Evolutionary conservation across 78 protist genomes (phyloP).

Genomic region (Dictyostelium citrinum): DNA sequence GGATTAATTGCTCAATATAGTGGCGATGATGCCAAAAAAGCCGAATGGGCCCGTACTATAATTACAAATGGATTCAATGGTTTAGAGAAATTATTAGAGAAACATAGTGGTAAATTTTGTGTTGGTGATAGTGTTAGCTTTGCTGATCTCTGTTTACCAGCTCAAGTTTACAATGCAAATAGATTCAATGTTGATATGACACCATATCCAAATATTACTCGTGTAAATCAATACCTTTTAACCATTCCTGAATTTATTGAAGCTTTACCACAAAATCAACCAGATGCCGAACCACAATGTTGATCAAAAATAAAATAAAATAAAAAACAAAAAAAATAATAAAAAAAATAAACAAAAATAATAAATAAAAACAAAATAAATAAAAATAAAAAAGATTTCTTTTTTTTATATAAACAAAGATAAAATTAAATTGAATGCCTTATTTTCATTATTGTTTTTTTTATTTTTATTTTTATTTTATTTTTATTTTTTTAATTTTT

Average conservation of each 20-base stretch:
- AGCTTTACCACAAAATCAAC: conserved; percentile 53
- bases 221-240: conserved; percentile 25
- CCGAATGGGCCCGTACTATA: conserved; percentile 71
- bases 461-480: background rate
- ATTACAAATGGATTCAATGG: conserved; percentile 73
- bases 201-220: conserved; percentile 45
- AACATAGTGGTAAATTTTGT: conserved; percentile 72
- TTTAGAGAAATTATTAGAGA: conserved; percentile 48
- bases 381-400: too few relatives aligned
- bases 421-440: too few relatives aligned
- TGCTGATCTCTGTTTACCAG: conserved; percentile 59
- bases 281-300: conserved; percentile 48
- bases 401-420: too few relatives aligned
- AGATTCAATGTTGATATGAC: conserved; percentile 72
- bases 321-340: too few relatives aligned
- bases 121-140: conserved; percentile 53
- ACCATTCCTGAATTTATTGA: conserved; percentile 26
- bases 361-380: too few relatives aligned
- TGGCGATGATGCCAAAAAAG: conserved; percentile 34
- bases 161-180: conserved; percentile 74
- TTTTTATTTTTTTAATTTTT: background rate
- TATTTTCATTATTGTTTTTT: background rate
- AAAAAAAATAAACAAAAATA: too few relatives aligned
- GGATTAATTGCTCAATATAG: background rate
- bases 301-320: background rate